Evolutionary conservation across 176 grass and related monocot species (phyloP).

Genomic region (Oryza punctata): DNA sequence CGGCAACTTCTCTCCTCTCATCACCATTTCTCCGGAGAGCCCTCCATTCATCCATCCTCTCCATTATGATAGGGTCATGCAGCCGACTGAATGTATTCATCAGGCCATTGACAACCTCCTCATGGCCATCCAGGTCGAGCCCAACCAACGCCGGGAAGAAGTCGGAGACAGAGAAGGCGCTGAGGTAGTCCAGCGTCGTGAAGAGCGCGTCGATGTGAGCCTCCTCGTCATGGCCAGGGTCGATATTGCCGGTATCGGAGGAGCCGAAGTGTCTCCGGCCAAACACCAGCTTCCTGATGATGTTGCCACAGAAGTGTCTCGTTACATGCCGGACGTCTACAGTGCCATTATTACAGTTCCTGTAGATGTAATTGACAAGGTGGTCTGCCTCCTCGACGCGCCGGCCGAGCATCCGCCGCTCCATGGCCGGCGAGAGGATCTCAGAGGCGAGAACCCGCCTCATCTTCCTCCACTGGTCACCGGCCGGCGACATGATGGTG

Average conservation of each 20-base stretch:
- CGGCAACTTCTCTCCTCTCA: not conserved
- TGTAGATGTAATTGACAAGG: constrained; percentile 12
- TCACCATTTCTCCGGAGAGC: not conserved
- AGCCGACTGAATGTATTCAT: not conserved
- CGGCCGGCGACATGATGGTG: not conserved
- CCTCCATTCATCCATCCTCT: constrained; percentile 9
- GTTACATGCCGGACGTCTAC: too few species aligned
- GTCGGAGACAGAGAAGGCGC: constrained; percentile 29
- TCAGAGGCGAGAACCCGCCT: constrained; percentile 35
- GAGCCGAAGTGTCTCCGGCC: too few species aligned
- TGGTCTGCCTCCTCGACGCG: constrained; percentile 45
- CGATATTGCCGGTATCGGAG: not conserved
- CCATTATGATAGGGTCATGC: constrained; percentile 36
- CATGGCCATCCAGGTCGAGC: constrained; percentile 44
- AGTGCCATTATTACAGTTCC: not conserved
- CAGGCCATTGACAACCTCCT: not conserved
- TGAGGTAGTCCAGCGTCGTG: not conserved
- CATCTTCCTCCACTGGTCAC: constrained; percentile 64
- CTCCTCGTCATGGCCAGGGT: constrained; percentile 17
- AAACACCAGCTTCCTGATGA: too few species aligned
- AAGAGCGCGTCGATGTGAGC: constrained; percentile 27
- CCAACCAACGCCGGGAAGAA: constrained; percentile 31
- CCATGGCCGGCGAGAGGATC: not conserved
- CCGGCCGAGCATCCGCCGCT: not conserved
- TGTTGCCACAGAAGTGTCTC: too few species aligned